Conservation (phyloP, 495 filamentous ascomycete species). For the Pyrenula massariospora region DNA sequence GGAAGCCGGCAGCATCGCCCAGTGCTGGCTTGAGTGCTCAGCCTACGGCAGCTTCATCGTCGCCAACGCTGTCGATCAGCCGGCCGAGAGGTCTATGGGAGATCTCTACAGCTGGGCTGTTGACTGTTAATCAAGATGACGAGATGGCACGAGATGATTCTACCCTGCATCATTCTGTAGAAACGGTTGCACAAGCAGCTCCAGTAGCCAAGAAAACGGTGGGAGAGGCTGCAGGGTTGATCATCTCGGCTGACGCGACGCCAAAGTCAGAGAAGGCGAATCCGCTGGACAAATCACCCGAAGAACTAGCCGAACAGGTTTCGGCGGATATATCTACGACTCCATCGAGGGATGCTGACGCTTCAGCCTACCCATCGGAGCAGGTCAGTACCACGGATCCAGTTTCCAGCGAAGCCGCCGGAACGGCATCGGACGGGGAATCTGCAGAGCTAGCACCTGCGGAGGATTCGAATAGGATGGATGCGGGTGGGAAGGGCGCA, state of each 20-base stretch:
- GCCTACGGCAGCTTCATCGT: constrained; percentile 19
- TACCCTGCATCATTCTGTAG: constrained; percentile 3
- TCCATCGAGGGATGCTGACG: no score
- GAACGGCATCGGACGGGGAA: no score
- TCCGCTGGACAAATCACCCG: background rate
- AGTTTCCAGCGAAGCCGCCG: no score
- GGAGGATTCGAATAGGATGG: no score
- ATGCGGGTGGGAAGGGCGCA: no score
- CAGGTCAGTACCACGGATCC: no score
- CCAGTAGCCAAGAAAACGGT: constrained; percentile 6
- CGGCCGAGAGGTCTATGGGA: constrained; percentile 40
- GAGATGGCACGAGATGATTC: constrained; percentile 5
- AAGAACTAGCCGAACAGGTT: background rate
- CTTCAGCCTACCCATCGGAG: no score
- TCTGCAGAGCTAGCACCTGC: no score
- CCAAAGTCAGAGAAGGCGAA: constrained; percentile 16
- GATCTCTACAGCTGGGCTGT: constrained; percentile 28
- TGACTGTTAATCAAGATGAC: constrained; percentile 23
- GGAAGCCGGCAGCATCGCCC: constrained; percentile 47
- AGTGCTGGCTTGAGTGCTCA: no score
- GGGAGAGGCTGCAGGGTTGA: constrained; percentile 7
- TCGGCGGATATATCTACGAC: no score
- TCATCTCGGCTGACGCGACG: constrained; percentile 13
- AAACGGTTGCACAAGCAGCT: constrained; percentile 5
- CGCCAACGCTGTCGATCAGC: constrained; percentile 34